phyloP scores from a whole-genome alignment of 202 grass and related monocot genomes.

The Elaeis oleifera region DNA sequence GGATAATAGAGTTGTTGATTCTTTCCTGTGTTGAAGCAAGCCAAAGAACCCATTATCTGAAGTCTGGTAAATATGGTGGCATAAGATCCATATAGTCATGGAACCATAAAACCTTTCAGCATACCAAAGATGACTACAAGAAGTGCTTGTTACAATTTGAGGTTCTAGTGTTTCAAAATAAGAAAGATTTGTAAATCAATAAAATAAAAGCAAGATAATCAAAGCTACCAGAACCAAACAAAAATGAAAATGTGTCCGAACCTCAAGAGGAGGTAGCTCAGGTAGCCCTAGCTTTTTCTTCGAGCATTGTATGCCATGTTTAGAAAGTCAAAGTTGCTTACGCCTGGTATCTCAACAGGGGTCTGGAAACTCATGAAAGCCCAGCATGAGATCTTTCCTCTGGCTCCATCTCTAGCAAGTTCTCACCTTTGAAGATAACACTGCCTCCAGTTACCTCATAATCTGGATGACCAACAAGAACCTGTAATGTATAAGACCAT shows the following conservation, averaged over 20 bases:
- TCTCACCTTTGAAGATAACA: conserved; percentile 72
- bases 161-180: no score
- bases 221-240: not conserved
- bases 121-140: no score
- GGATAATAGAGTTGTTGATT: no score
- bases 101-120: no score
- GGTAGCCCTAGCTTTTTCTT: conserved; percentile 59
- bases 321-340: conserved; percentile 94
- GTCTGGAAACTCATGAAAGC: conserved; percentile 92
- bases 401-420: conserved; percentile 82
- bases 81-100: no score
- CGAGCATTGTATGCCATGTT: conserved; percentile 86
- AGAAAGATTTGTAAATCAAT: no score
- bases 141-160: no score
- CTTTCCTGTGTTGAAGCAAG: not conserved
- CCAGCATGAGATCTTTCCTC: conserved; percentile 92
- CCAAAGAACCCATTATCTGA: no score
- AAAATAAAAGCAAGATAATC: not conserved
- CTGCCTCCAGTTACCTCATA: conserved; percentile 87
- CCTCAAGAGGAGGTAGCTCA: conserved; percentile 69
- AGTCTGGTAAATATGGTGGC: no score
- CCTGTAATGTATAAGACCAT: conserved; percentile 28
- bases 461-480: conserved; percentile 83
- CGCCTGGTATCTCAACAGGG: conserved; percentile 85
- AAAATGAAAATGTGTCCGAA: conserved; percentile 24